Evolutionary conservation across 2,329 filamentous ascomycete species (phyloP).

Genomic region (Parafenestella ontariensis): DNA sequence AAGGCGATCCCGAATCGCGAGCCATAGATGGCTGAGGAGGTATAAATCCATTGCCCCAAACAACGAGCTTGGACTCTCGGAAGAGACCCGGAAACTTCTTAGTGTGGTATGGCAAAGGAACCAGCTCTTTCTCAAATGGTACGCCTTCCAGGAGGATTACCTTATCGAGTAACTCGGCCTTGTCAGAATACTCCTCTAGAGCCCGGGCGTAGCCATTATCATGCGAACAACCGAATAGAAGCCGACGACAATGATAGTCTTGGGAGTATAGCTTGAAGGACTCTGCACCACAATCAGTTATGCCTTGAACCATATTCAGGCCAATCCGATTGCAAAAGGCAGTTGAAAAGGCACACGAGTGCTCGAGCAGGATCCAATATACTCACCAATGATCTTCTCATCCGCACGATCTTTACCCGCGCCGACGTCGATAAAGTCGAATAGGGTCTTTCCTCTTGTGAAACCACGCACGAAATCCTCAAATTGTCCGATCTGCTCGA

Average conservation of each 20-base stretch:
- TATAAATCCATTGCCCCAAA: constrained; percentile 8
- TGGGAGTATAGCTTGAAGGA: constrained; percentile 62
- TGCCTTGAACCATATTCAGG: not conserved
- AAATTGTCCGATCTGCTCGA: constrained; percentile 51
- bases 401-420: constrained; percentile 55
- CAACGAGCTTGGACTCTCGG: constrained; percentile 57
- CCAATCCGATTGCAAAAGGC: not conserved
- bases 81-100: constrained; percentile 62
- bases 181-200: constrained; percentile 58
- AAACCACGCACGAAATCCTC: constrained; percentile 64
- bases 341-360: not conserved
- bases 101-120: constrained; percentile 57
- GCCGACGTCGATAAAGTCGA: constrained; percentile 57
- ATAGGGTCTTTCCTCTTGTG: constrained; percentile 56
- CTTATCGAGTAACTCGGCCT: constrained; percentile 54
- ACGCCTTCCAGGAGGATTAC: constrained; percentile 65
- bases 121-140: constrained; percentile 62
- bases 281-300: constrained; percentile 47
- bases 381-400: constrained; percentile 58
- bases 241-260: constrained; percentile 66
- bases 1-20: constrained; percentile 4
- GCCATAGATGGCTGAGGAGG: constrained; percentile 2
- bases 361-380: not conserved
- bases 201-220: constrained; percentile 62
- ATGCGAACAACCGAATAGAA: constrained; percentile 66